Conservation (phyloP, 2,329 filamentous ascomycete species). For the Verticillium nubilum region DNA sequence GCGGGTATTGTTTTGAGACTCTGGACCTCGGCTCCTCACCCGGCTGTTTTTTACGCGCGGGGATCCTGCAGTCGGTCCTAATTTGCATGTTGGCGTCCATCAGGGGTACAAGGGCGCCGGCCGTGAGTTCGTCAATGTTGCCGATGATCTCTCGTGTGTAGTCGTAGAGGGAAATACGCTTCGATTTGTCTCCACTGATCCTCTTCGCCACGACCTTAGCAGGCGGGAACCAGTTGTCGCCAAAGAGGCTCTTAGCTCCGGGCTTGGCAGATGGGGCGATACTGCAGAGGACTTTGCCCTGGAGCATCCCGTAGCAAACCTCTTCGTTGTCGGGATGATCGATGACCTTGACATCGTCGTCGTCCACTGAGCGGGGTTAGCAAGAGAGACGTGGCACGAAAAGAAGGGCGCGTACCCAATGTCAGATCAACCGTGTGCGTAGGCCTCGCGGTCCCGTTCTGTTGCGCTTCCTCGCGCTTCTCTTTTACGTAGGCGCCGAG, state of each 20-base stretch:
- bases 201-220: slow-evolving; percentile 69
- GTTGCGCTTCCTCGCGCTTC: slow-evolving; percentile 39
- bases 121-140: slow-evolving; percentile 62
- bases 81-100: slow-evolving; percentile 64
- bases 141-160: slow-evolving; percentile 68
- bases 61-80: slow-evolving; percentile 67
- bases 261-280: slow-evolving; percentile 65
- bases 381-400: slow-evolving; percentile 1
- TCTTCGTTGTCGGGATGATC: slow-evolving; percentile 60
- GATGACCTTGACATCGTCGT: slow-evolving; percentile 54
- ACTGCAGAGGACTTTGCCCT: slow-evolving; percentile 61
- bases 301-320: slow-evolving; percentile 76
- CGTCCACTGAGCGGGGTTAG: slow-evolving; percentile 17
- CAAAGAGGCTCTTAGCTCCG: slow-evolving; percentile 51
- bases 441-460: slow-evolving; percentile 17
- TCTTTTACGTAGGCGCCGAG: slow-evolving; percentile 64
- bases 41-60: slow-evolving; percentile 55
- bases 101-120: slow-evolving; percentile 63
- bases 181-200: slow-evolving; percentile 45
- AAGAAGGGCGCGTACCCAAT: slow-evolving; percentile 30
- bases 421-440: slow-evolving; percentile 53
- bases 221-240: slow-evolving; percentile 59
- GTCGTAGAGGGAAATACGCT: slow-evolving; percentile 69
- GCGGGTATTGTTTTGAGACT: slow-evolving; percentile 54
- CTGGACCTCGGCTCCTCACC: slow-evolving; percentile 60